Conservation (phyloP, 352 stramenopile genomes). For the Phytophthora idaei region DNA sequence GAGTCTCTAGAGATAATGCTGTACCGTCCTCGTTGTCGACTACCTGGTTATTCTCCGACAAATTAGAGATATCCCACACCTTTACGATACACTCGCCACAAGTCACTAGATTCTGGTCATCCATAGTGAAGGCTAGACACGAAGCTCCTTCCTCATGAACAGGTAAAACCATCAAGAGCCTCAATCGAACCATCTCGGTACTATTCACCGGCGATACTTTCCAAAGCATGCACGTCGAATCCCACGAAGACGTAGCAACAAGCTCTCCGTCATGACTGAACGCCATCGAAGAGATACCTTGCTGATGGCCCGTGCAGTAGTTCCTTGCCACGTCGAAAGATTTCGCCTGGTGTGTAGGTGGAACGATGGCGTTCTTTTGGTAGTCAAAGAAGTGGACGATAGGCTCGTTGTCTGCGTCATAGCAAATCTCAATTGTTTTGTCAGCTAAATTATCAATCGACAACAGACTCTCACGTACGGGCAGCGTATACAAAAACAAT, state of each 20-base stretch:
- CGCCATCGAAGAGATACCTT: constrained; percentile 54
- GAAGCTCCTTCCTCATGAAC: constrained; percentile 45
- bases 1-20: constrained; percentile 1
- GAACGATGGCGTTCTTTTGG: constrained; percentile 7
- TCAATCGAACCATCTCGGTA: constrained; percentile 15
- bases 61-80: constrained; percentile 43
- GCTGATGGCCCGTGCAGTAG: constrained; percentile 47
- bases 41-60: not conserved
- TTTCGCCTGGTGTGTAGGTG: not conserved
- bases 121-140: constrained; percentile 38
- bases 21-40: not conserved
- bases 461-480: constrained; percentile 32
- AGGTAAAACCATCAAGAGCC: constrained; percentile 46
- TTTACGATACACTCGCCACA: constrained; percentile 52
- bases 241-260: constrained; percentile 59
- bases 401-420: constrained; percentile 31
- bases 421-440: not conserved
- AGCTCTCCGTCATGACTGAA: constrained; percentile 42
- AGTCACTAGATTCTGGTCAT: constrained; percentile 51
- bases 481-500: constrained; percentile 48
- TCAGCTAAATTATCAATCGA: not conserved
- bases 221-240: constrained; percentile 73
- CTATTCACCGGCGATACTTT: constrained; percentile 9
- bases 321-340: constrained; percentile 23
- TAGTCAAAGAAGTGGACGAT: constrained; percentile 23